Conservation (phyloP, 495 filamentous ascomycete species). For the Bombardia bombarda region DNA sequence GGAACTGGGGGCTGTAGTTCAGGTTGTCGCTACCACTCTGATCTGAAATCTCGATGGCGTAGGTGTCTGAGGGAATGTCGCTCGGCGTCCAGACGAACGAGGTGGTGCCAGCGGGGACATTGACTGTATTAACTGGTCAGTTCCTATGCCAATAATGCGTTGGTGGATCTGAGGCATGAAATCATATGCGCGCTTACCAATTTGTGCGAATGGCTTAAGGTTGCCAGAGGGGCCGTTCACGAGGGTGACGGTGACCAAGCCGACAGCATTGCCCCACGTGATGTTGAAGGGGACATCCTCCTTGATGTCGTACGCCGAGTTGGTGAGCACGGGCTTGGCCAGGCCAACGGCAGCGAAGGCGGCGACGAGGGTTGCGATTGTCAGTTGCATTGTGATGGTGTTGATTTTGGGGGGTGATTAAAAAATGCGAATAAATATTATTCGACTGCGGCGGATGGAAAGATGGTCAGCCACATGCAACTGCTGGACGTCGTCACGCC, state of each 20-base stretch:
- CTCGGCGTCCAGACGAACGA: conserved; percentile 27
- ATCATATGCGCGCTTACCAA: too few species aligned
- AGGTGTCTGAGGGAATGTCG: conserved; percentile 28
- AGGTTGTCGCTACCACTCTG: conserved; percentile 15
- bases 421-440: not conserved
- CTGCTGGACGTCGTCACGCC: too few species aligned
- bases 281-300: conserved; percentile 34
- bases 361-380: conserved; percentile 23
- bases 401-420: too few species aligned
- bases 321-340: conserved; percentile 32
- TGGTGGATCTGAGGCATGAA: too few species aligned
- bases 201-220: conserved; percentile 25
- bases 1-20: conserved; percentile 38
- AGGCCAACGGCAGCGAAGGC: conserved; percentile 30
- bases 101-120: conserved; percentile 21
- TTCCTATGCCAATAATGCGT: too few species aligned
- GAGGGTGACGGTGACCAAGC: conserved; percentile 32
- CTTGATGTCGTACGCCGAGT: conserved; percentile 28
- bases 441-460: not conserved
- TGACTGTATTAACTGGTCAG: too few species aligned
- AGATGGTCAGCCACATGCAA: not conserved
- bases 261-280: conserved; percentile 29
- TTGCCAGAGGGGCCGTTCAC: conserved; percentile 23
- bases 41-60: conserved; percentile 35
- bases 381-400: conserved; percentile 44